Conservation (phyloP, 371 early-diverging fungal species). For the Mucor lusitanicus region DNA sequence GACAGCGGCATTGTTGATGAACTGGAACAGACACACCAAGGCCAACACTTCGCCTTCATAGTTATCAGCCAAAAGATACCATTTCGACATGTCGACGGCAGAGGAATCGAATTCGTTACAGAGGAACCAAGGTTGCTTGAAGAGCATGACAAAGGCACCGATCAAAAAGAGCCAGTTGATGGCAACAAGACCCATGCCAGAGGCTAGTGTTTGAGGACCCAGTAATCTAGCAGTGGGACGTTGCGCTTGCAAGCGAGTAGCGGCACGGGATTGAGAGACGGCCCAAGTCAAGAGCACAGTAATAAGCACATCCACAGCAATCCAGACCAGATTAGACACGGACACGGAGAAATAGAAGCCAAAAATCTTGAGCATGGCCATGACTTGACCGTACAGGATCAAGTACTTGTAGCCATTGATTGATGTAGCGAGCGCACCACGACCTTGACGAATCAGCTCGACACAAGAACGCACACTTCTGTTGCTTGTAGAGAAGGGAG, state of each 20-base stretch:
- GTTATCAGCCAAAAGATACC: conserved; percentile 82
- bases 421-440: conserved; percentile 77
- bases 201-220: conserved; percentile 67
- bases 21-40: conserved; percentile 62
- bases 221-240: conserved; percentile 75
- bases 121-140: conserved; percentile 64
- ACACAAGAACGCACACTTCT: conserved; percentile 73
- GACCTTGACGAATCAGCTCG: conserved; percentile 71
- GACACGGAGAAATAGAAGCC: conserved; percentile 60
- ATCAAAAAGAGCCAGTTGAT: conserved; percentile 67
- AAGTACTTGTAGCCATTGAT: conserved; percentile 78
- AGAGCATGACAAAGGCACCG: conserved; percentile 55
- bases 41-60: conserved; percentile 64
- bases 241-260: conserved; percentile 49
- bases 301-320: conserved; percentile 69
- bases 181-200: conserved; percentile 64
- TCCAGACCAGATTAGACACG: conserved; percentile 67
- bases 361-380: conserved; percentile 69
- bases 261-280: conserved; percentile 65
- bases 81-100: conserved; percentile 64
- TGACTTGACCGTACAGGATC: conserved; percentile 75
- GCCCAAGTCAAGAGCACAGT: conserved; percentile 69
- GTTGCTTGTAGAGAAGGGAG: conserved; percentile 80
- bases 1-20: conserved; percentile 64
- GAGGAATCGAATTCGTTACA: conserved; percentile 72